Evolutionary conservation across 2,329 filamentous ascomycete species (phyloP), one percentile per base, ranked within the genome.

Genomic region (Aspergillus sp.): DNA sequence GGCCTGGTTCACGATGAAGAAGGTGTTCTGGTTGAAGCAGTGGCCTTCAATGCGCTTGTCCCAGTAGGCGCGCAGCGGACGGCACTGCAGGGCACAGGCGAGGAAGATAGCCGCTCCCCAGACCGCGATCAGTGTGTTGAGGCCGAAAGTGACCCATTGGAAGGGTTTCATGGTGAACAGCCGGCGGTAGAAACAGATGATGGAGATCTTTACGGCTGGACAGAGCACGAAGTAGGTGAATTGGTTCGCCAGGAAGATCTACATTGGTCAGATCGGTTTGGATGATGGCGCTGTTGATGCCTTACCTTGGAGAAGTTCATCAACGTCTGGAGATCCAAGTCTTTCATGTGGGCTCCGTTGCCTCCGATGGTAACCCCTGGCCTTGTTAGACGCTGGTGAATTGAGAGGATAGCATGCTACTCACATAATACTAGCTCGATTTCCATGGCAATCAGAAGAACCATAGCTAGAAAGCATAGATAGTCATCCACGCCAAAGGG

Each of bases 181-280:
- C 6, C 66, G 66, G 14, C 67, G 67, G 53, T 70, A 70, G 62
- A 70, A 70, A 55, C 66, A 69, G 49, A 70, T 55, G 47, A 70
- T 66, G 41, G 66, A 69, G 44, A 69, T 67, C 40, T 70, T 70
- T 56, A 68, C 64, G 40, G 57, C 55, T 2, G 66, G 66, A 31
- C 65, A 67, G 36, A 70, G 58, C 10, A 66, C 14, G 55, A 70
- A 70, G 51, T 70, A 70, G 25, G 65, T 66, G 54, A 70, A 70
- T 54, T 68, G 62, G 51, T 69, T 70, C 45, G 66, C 60, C 6
- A 70, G 61, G 59, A 69, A 70, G 54, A 70, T 67, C 65, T 68
- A 19, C n/a, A n/a, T 2, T 10, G 29, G 40, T 53, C 42, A 46
- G 36, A 10, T 49, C 23, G 41, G 41, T 38, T 36, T 16, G 17